Conservation (phyloP, 169 alveolate species). For the Eimeria nieschulzi region DNA sequence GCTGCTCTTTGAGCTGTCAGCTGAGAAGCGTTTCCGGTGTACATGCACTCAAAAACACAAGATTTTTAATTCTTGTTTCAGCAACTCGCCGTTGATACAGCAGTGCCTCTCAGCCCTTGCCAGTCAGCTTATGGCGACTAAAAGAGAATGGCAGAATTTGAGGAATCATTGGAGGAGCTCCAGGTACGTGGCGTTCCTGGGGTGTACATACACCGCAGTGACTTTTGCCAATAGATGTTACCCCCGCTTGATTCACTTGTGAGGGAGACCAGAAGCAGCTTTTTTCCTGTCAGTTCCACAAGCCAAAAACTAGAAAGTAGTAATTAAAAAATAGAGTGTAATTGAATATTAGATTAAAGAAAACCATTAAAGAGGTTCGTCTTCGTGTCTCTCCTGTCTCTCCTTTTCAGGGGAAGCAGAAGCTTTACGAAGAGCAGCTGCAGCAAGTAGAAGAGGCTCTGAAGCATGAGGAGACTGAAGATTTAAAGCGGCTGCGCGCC, state of each 20-base stretch:
- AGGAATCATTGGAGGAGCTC: constrained; percentile 70
- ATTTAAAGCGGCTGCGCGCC: constrained; percentile 55
- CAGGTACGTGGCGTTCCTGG: constrained; percentile 35
- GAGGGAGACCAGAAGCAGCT: no score
- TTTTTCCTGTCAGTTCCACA: not conserved
- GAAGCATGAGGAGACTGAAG: constrained; percentile 72
- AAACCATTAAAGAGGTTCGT: not conserved
- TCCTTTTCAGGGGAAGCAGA: constrained; percentile 68
- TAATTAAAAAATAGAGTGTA: not conserved
- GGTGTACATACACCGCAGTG: not conserved
- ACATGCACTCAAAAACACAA: no score
- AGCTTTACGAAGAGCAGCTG: constrained; percentile 75
- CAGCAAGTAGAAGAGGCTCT: constrained; percentile 75
- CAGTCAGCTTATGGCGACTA: not conserved
- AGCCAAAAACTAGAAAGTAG: not conserved
- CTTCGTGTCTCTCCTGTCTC: not conserved
- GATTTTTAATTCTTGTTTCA: not conserved
- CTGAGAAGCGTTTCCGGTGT: no score
- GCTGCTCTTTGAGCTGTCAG: not conserved
- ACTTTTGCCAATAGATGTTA: not conserved
- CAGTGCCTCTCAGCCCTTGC: not conserved
- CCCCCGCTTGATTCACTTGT: no score
- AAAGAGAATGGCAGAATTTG: constrained; percentile 73
- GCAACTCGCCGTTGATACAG: not conserved
- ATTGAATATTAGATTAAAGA: not conserved